phyloP scores from a whole-genome alignment of 495 filamentous ascomycete genomes.

The Tetracladium marchalianum region DNA sequence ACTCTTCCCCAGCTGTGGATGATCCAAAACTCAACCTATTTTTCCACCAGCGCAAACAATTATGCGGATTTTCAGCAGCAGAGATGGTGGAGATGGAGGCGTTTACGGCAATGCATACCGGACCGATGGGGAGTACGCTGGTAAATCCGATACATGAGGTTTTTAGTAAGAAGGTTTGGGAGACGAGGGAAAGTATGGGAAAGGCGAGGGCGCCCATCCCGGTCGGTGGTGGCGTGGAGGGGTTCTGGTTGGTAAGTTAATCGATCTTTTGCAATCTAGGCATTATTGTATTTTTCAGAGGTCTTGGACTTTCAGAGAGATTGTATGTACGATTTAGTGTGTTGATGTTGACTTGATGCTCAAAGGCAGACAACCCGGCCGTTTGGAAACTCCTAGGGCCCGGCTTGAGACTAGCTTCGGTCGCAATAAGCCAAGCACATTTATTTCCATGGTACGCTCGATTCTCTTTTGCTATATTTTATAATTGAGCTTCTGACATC shows the following conservation, averaged over 20 bases:
- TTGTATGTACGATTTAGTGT: not conserved
- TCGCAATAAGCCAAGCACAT: not conserved
- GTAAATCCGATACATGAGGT: not conserved
- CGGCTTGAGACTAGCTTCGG: not conserved
- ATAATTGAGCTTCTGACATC: too few relatives aligned
- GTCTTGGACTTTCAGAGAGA: too few relatives aligned
- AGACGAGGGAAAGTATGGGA: not conserved
- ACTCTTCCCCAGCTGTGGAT: not conserved
- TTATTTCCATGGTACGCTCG: not conserved
- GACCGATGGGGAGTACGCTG: not conserved
- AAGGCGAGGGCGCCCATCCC: not conserved
- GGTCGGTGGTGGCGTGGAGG: not conserved
- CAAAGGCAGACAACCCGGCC: not conserved
- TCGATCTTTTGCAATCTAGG: too few relatives aligned
- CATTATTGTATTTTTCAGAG: too few relatives aligned
- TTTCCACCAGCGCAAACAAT: not conserved
- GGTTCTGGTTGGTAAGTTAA: slow-evolving; percentile 4
- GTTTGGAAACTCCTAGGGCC: slow-evolving; percentile 1
- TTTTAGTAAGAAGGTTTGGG: not conserved
- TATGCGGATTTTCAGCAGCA: not conserved
- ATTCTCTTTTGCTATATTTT: too few relatives aligned
- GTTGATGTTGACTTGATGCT: not conserved
- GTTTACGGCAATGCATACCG: not conserved
- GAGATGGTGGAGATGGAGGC: slow-evolving; percentile 1
- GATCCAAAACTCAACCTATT: not conserved